phyloP scores from a whole-genome alignment of 2,329 filamentous ascomycete species.

The Aspergillus sp. region DNA sequence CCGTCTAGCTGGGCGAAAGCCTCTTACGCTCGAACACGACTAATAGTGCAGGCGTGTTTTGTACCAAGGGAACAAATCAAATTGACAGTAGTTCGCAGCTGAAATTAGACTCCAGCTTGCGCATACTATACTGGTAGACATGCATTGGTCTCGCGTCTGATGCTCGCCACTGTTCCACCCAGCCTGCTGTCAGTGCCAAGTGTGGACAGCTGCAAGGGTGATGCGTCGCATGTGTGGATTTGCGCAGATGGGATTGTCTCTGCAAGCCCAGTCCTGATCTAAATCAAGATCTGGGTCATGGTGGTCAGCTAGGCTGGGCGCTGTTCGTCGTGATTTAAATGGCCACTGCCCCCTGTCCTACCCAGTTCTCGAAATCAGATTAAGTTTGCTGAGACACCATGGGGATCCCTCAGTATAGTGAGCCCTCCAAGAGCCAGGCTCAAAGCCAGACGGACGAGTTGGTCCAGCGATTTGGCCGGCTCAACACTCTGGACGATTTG shows the following conservation, averaged over 20 bases:
- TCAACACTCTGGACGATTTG: constrained; percentile 45
- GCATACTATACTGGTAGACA: not conserved
- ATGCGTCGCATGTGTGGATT: not conserved
- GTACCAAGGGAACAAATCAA: not conserved
- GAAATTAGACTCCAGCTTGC: not conserved
- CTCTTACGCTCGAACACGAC: too few species aligned
- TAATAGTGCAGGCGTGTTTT: too few species aligned
- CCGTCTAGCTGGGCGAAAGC: not conserved
- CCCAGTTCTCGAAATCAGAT: not conserved
- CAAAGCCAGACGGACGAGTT: constrained; percentile 14
- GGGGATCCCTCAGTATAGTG: constrained; percentile 19
- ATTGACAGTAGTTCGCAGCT: not conserved
- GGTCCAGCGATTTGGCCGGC: constrained; percentile 37
- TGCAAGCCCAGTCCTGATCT: not conserved
- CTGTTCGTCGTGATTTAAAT: not conserved
- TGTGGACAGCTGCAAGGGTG: not conserved
- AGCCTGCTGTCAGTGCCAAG: not conserved
- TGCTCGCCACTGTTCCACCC: too few species aligned
- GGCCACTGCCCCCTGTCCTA: not conserved
- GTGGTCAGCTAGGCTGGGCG: not conserved
- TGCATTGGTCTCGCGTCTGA: too few species aligned
- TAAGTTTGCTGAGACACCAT: constrained; percentile 1
- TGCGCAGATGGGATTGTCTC: not conserved
- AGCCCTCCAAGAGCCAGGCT: not conserved
- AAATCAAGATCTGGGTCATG: not conserved